Percentiles rank a stretch among this genome's conserved stretches.
Conservation (phyloP, 176 grass and related monocot species). For the Avena eriantha region DNA sequence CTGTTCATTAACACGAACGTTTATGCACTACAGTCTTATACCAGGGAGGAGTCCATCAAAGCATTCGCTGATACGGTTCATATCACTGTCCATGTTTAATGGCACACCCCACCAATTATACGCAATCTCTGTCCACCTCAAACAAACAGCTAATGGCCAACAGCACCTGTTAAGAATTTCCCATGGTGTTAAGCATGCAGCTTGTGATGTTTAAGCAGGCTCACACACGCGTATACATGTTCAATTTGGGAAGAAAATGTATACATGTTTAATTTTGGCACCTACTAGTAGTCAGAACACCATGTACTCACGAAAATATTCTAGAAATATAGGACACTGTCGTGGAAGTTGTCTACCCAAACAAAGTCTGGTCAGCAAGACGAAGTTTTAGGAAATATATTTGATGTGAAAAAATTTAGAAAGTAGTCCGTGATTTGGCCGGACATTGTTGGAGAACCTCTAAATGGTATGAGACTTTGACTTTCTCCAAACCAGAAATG, state of each 20-base stretch:
- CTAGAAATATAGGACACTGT: neutral
- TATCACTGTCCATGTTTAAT: constrained; percentile 43
- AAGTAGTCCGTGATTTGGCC: neutral
- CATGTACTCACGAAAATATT: neutral
- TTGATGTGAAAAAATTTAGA: neutral
- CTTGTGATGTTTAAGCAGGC: neutral
- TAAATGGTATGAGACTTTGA: neutral
- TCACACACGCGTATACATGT: neutral
- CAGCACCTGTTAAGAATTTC: constrained; percentile 1
- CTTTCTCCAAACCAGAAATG: neutral
- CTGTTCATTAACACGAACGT: constrained; percentile 32
- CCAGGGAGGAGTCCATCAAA: neutral
- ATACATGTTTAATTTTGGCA: neutral
- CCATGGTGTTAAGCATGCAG: neutral
- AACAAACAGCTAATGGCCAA: constrained; percentile 31
- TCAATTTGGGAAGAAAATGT: neutral
- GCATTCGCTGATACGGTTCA: neutral
- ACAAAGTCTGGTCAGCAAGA: neutral
- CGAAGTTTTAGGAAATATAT: neutral
- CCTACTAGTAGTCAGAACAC: neutral
- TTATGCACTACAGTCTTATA: constrained; percentile 12
- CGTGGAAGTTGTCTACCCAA: neutral
- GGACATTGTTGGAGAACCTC: neutral
- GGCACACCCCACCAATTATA: neutral
- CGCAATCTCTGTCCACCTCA: constrained; percentile 34